Percentiles rank a stretch among this genome's conserved stretches.
These are phyloP conservation scores for Teratosphaeria epicoccoides DNA, from an alignment of 2,329 filamentous ascomycete genomes.

Conservation along the genomic window DNA sequence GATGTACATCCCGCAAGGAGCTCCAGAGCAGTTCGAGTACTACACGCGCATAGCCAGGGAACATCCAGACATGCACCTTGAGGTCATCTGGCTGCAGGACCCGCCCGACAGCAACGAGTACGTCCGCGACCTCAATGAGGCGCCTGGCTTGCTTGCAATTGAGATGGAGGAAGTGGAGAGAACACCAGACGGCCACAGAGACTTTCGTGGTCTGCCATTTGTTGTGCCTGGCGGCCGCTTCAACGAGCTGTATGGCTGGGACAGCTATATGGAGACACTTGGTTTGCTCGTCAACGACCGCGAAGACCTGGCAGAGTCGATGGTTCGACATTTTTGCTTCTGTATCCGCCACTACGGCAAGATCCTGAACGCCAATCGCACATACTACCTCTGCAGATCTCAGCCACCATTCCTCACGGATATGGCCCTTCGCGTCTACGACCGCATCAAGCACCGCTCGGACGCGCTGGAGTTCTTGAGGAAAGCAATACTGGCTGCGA, in stretches of 20 bases:
- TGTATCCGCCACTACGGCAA: constrained; percentile 98
- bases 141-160: constrained; percentile 79
- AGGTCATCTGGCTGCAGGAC: constrained; percentile 69
- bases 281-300: constrained; percentile 79
- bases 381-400: constrained; percentile 88
- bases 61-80: constrained; percentile 72
- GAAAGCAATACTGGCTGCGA: constrained; percentile 72
- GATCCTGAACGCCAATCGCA: constrained; percentile 91
- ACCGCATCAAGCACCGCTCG: constrained; percentile 79
- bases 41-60: constrained; percentile 71
- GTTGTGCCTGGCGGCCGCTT: constrained; percentile 96
- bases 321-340: constrained; percentile 96
- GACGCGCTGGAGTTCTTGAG: constrained; percentile 72
- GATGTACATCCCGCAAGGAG: constrained; percentile 79
- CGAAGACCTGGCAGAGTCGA: constrained; percentile 77
- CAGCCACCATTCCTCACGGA: constrained; percentile 96
- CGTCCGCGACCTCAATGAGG: constrained; percentile 72
- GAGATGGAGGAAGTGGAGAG: constrained; percentile 65
- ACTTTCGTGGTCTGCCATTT: constrained; percentile 73
- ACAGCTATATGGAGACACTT: constrained; percentile 96
- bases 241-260: constrained; percentile 98
- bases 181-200: constrained; percentile 56
- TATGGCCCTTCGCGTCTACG: constrained; percentile 89
- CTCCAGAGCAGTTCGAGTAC: constrained; percentile 80
- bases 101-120: constrained; percentile 58